Evolutionary conservation across 1,139 yeast genomes (phyloP).

Genomic region (Hyphopichia fennica): DNA sequence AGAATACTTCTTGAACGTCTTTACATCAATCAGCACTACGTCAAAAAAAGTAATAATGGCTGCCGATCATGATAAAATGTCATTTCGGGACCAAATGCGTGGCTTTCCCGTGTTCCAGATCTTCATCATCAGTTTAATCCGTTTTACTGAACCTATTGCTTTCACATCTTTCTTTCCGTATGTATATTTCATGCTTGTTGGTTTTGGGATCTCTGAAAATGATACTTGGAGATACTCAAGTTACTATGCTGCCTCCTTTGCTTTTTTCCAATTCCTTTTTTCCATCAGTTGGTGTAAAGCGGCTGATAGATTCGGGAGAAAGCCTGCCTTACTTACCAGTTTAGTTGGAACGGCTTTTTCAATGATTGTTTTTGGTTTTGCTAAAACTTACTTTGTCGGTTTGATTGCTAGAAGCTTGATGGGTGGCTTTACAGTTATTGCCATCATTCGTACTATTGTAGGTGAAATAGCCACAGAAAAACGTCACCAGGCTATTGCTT

Average conservation of each 20-base stretch:
- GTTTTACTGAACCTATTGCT: conserved; percentile 63
- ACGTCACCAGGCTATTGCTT: conserved; percentile 61
- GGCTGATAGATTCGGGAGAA: conserved; percentile 59
- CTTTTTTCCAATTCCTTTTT: conserved; percentile 53
- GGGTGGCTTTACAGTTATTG: conserved; percentile 60
- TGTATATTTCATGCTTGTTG: conserved; percentile 62
- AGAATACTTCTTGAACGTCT: neutral
- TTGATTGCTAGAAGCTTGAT: conserved; percentile 50
- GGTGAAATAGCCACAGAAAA: conserved; percentile 61
- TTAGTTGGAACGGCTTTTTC: conserved; percentile 50
- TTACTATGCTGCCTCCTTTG: conserved; percentile 56
- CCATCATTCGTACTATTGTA: conserved; percentile 58
- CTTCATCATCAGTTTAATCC: conserved; percentile 41
- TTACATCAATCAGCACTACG: too few relatives aligned
- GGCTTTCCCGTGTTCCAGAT: conserved; percentile 57
- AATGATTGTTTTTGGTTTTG: conserved; percentile 52
- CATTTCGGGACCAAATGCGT: conserved; percentile 10
- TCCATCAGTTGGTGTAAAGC: conserved; percentile 60
- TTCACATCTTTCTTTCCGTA: conserved; percentile 67
- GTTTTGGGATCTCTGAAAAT: conserved; percentile 52
- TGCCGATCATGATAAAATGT: neutral
- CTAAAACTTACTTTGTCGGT: conserved; percentile 51
- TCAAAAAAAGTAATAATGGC: too few relatives aligned
- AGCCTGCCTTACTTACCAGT: conserved; percentile 53
- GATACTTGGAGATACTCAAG: conserved; percentile 60